Evolutionary conservation across 139 green algal species (phyloP).

Genomic region (Diplosphaera chodatii): DNA sequence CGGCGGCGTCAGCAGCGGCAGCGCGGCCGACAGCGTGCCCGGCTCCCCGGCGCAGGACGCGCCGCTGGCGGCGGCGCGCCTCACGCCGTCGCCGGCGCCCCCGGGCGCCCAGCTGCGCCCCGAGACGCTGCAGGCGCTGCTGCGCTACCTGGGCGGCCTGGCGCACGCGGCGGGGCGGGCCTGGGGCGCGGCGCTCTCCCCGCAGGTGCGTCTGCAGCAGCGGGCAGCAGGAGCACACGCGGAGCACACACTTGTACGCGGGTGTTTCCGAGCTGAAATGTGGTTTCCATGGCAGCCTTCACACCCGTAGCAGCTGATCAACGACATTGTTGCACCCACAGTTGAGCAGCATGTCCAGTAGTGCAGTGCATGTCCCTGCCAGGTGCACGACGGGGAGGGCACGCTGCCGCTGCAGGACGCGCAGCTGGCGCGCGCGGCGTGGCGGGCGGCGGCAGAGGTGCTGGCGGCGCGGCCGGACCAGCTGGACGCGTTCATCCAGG

Average conservation of each 20-base stretch:
- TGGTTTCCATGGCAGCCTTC: too few relatives aligned
- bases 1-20: slow-evolving; percentile 21
- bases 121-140: slow-evolving; percentile 2
- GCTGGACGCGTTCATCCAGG: background rate
- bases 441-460: slow-evolving; percentile 8
- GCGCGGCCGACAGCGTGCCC: slow-evolving; percentile 6
- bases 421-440: slow-evolving; percentile 8
- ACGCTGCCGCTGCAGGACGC: slow-evolving; percentile 5
- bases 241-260: too few relatives aligned
- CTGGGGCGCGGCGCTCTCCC: background rate
- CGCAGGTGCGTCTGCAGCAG: background rate
- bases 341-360: too few relatives aligned
- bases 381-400: background rate
- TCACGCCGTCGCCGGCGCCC: slow-evolving; percentile 5
- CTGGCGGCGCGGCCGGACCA: slow-evolving; percentile 6
- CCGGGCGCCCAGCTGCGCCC: background rate
- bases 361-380: too few relatives aligned
- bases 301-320: too few relatives aligned
- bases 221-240: too few relatives aligned
- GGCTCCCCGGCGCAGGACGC: background rate
- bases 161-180: background rate
- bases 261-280: too few relatives aligned
- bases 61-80: too few relatives aligned
- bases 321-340: too few relatives aligned
- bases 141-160: slow-evolving; percentile 8